Percentiles rank a stretch among this genome's conserved stretches.
phyloP scores from a whole-genome alignment of 768 basidiomycete species.

The Termitomyces sp. region DNA sequence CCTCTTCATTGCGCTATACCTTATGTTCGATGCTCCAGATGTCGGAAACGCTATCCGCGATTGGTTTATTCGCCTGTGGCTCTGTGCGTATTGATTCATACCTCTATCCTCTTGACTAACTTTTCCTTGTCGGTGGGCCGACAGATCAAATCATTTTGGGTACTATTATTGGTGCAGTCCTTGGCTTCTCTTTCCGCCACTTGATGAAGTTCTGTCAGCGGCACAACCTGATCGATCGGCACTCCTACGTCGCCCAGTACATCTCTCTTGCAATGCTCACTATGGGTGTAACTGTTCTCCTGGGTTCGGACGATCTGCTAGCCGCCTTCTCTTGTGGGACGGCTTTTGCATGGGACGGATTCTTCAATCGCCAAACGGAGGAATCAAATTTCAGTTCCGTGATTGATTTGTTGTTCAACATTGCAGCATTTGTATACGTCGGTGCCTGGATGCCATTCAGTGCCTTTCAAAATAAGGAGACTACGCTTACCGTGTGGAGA shows the following conservation, averaged over 20 bases:
- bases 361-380: constrained; percentile 90
- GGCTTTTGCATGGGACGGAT: constrained; percentile 96
- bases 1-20: constrained; percentile 83
- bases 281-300: constrained; percentile 76
- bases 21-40: constrained; percentile 59
- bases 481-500: constrained; percentile 78
- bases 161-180: constrained; percentile 60
- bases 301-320: constrained; percentile 91
- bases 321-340: constrained; percentile 94
- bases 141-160: constrained; percentile 81
- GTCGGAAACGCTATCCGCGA: constrained; percentile 66
- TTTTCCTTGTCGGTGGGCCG: background rate
- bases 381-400: constrained; percentile 95
- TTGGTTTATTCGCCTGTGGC: constrained; percentile 87
- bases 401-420: constrained; percentile 93
- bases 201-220: constrained; percentile 92
- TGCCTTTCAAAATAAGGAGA: constrained; percentile 57
- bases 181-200: constrained; percentile 79
- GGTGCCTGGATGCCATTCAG: constrained; percentile 97
- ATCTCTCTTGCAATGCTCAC: constrained; percentile 78
- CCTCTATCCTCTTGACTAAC: constrained; percentile 6
- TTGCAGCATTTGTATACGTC: constrained; percentile 92
- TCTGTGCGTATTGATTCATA: constrained; percentile 49
- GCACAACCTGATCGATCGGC: constrained; percentile 83
- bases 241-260: constrained; percentile 93